Conservation (phyloP, 441 rosid genomes). For the Populus trichocarpa region DNA sequence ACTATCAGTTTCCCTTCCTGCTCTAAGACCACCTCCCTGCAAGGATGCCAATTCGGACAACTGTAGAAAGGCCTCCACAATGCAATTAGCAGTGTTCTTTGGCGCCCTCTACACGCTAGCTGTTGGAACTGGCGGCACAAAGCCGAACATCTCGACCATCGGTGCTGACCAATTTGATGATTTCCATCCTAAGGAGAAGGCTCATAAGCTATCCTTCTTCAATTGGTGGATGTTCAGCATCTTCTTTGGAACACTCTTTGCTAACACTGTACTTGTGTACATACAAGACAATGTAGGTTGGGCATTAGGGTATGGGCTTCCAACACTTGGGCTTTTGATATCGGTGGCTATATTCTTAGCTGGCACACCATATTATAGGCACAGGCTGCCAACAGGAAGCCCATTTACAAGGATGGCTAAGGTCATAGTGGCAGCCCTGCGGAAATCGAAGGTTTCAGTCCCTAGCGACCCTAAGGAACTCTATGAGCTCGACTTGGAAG, state of each 20-base stretch:
- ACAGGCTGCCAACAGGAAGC: conserved; percentile 65
- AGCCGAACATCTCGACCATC: conserved; percentile 87
- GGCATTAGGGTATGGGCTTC: conserved; percentile 73
- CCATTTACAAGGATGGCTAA: conserved; percentile 68
- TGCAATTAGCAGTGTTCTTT: conserved; percentile 59
- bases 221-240: conserved; percentile 99
- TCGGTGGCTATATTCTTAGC: conserved; percentile 56
- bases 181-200: conserved; percentile 68
- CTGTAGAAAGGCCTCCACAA: conserved; percentile 54
- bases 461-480: conserved; percentile 43
- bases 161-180: conserved; percentile 95
- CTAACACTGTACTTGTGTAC: conserved; percentile 72
- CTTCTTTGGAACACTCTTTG: conserved; percentile 81
- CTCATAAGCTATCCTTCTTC: too few species aligned
- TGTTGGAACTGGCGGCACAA: conserved; percentile 83
- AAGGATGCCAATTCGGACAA: conserved; percentile 20
- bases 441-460: conserved; percentile 45
- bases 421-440: conserved; percentile 68
- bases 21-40: conserved; percentile 72
- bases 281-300: conserved; percentile 93
- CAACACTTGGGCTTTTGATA: conserved; percentile 58
- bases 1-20: conserved; percentile 62
- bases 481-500: conserved; percentile 56
- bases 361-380: conserved; percentile 76
- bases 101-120: conserved; percentile 73